Percentiles rank a stretch among this genome's conserved stretches.
Evolutionary conservation across 176 grass and related monocot species (phyloP).

Genomic region (Musa itinerans): DNA sequence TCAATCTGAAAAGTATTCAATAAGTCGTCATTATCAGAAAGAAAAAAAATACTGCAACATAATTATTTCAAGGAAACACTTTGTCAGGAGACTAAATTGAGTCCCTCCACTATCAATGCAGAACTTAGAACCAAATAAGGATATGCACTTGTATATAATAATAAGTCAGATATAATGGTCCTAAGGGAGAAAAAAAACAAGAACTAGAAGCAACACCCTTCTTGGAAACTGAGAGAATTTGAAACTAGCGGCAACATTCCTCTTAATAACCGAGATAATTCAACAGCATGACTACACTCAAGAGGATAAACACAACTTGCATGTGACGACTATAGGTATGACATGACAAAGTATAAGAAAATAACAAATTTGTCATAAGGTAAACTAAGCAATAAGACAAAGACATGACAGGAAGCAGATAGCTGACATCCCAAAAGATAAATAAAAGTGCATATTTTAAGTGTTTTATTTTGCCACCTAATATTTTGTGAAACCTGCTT

Average conservation of each 20-base stretch:
- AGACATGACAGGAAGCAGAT: too few species aligned
- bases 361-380: not conserved
- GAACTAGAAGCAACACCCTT: not conserved
- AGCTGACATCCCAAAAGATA: too few species aligned
- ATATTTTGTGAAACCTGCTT: too few species aligned
- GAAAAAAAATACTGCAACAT: not conserved
- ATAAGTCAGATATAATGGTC: not conserved
- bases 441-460: too few species aligned
- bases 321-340: not conserved
- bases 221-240: not conserved
- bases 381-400: not conserved
- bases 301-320: not conserved
- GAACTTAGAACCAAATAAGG: not conserved
- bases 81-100: not conserved
- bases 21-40: not conserved
- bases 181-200: not conserved
- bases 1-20: constrained; percentile 54
- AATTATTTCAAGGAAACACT: not conserved
- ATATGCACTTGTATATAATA: too few species aligned
- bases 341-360: not conserved
- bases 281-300: not conserved
- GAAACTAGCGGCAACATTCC: not conserved
- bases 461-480: too few species aligned
- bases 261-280: not conserved
- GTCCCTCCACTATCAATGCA: not conserved